Evolutionary conservation across 768 basidiomycete genomes (phyloP).

Genomic region (Cyclocybe aegerita): DNA sequence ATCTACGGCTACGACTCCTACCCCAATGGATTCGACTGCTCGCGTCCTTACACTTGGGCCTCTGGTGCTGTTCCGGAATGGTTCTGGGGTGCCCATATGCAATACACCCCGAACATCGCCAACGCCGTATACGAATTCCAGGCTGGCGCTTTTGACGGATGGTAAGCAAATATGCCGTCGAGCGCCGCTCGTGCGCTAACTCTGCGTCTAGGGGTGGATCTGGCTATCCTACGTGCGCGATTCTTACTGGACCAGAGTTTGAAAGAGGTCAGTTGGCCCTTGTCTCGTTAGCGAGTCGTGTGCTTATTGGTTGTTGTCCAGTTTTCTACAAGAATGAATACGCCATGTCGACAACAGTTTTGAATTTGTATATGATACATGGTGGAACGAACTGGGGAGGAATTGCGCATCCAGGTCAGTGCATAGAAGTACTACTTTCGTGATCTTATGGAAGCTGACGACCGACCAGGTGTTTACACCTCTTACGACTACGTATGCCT

Average conservation of each 20-base stretch:
- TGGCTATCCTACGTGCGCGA: constrained; percentile 31
- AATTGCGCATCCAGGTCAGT: constrained; percentile 35
- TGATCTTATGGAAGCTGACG: neutral
- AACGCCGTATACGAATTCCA: constrained; percentile 47
- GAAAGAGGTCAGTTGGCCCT: constrained; percentile 34
- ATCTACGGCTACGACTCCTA: constrained; percentile 55
- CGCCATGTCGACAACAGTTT: constrained; percentile 45
- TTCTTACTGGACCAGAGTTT: constrained; percentile 39
- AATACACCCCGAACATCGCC: constrained; percentile 33
- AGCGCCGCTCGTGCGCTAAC: neutral
- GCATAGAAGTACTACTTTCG: neutral
- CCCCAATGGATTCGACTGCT: constrained; percentile 56
- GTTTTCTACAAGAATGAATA: constrained; percentile 50
- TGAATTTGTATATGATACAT: constrained; percentile 52
- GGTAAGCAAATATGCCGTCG: constrained; percentile 22
- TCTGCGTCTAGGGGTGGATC: constrained; percentile 35
- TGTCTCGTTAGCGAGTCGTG: neutral
- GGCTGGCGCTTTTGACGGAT: constrained; percentile 54
- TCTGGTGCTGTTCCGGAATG: constrained; percentile 42
- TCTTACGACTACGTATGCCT: constrained; percentile 42
- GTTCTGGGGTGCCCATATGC: constrained; percentile 38
- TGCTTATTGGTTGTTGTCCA: constrained; percentile 7
- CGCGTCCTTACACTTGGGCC: constrained; percentile 44
- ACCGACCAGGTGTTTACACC: constrained; percentile 36
- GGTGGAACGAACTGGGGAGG: constrained; percentile 54